A percentile compares a stretch with the other conserved stretches of the same genome.
phyloP scores from a whole-genome alignment of 2,329 filamentous ascomycete genomes.

The Cladosporium cucumerinum region DNA sequence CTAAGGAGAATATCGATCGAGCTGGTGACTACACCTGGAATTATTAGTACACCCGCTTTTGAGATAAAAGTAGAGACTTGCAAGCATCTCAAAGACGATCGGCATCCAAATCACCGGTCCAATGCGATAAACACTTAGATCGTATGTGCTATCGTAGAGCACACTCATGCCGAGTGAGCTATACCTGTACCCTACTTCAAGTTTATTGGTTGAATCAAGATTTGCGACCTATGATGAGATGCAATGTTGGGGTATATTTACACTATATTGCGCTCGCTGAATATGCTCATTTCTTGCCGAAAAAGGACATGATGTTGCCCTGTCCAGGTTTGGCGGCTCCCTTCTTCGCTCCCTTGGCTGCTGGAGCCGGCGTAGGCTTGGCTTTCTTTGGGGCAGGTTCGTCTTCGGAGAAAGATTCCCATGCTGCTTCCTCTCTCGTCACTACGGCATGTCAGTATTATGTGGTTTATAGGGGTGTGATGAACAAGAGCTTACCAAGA shows the following conservation, averaged over 20 bases:
- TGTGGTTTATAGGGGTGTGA: too few species aligned
- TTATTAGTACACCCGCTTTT: neutral
- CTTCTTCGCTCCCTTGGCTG: constrained; percentile 51
- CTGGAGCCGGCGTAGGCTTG: constrained; percentile 42
- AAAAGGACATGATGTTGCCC: constrained; percentile 90
- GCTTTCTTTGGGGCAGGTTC: constrained; percentile 61
- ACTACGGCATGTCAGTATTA: constrained; percentile 57
- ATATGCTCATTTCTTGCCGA: constrained; percentile 67
- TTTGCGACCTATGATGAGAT: neutral
- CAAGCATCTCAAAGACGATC: neutral
- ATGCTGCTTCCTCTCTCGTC: constrained; percentile 76
- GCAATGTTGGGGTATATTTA: constrained; percentile 10
- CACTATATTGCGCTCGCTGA: neutral
- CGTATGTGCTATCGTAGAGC: neutral
- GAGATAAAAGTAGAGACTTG: neutral
- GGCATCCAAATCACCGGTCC: neutral
- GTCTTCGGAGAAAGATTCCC: constrained; percentile 94
- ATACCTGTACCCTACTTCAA: neutral
- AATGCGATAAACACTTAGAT: neutral
- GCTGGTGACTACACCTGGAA: neutral
- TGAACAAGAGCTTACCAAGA: constrained; percentile 66
- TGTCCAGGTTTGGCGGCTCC: constrained; percentile 50
- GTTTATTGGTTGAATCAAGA: neutral
- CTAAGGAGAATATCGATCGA: neutral
- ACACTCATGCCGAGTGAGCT: neutral